Evolutionary conservation across 1,139 yeast genomes (phyloP).

Genomic region (Protomyces lactucae-debilis): DNA sequence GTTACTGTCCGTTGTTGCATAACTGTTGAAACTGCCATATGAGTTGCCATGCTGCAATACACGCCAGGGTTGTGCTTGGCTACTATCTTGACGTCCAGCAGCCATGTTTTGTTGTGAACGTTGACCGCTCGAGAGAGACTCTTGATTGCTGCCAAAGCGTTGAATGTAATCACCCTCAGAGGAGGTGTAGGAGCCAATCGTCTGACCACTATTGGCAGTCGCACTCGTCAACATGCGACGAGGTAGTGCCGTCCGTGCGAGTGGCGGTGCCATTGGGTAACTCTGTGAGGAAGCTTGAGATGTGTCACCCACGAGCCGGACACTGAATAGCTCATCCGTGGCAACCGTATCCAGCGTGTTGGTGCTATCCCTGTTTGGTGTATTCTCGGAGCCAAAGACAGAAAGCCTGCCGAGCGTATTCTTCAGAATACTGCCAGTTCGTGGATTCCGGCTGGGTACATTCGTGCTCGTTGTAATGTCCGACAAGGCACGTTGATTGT

Average conservation of each 20-base stretch:
- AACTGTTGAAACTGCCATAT: conserved; percentile 17
- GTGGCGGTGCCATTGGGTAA: conserved; percentile 9
- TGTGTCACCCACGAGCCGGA: conserved; percentile 6
- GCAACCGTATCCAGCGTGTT: conserved; percentile 22
- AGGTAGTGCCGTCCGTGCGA: not conserved
- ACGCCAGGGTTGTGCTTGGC: conserved; percentile 24
- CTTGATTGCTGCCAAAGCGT: conserved; percentile 20
- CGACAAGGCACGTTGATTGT: not conserved
- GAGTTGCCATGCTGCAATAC: conserved; percentile 16
- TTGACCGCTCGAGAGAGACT: conserved; percentile 10
- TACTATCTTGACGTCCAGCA: conserved; percentile 8
- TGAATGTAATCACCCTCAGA: conserved; percentile 20
- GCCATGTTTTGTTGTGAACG: not conserved
- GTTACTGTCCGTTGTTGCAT: conserved; percentile 19
- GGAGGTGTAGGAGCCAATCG: conserved; percentile 21
- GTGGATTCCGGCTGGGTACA: conserved; percentile 1
- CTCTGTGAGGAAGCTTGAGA: not conserved
- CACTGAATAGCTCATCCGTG: conserved; percentile 26
- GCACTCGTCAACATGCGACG: not conserved
- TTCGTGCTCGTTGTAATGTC: conserved; percentile 1
- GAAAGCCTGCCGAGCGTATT: not conserved
- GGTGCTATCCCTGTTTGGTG: not conserved
- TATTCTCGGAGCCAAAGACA: not conserved
- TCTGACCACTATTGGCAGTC: conserved; percentile 17
- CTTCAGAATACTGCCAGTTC: conserved; percentile 11